phyloP scores from a whole-genome alignment of 2,329 filamentous ascomycete genomes.

The Aspergillus niger region DNA sequence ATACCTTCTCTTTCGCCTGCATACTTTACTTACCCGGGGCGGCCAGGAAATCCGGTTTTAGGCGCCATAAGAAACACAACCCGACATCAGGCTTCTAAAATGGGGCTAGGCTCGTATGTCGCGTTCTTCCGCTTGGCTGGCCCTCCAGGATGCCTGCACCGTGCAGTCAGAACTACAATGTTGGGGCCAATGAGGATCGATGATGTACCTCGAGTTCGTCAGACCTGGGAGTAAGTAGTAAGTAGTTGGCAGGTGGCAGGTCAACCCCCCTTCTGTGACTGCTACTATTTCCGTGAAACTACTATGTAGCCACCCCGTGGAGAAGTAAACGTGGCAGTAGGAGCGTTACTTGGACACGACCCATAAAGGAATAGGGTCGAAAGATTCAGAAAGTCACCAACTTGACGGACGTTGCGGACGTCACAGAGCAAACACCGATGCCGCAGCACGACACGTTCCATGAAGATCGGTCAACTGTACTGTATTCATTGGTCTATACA shows the following conservation, averaged over 20 bases:
- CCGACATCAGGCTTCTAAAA: slow-evolving; percentile 6
- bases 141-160: neutral
- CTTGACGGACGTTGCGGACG: neutral
- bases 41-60: slow-evolving; percentile 6
- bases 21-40: neutral
- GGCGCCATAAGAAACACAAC: slow-evolving; percentile 8
- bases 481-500: neutral
- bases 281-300: neutral
- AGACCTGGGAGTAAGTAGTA: neutral
- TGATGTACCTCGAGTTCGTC: neutral
- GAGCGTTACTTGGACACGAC: neutral
- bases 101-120: slow-evolving; percentile 4
- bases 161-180: slow-evolving; percentile 9
- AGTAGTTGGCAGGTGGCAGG: neutral
- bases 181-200: neutral
- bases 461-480: neutral
- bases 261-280: neutral
- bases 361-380: slow-evolving; percentile 2
- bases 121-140: slow-evolving; percentile 11
- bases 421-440: slow-evolving; percentile 4
- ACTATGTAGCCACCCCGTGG: neutral
- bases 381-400: neutral
- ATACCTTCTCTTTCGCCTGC: neutral
- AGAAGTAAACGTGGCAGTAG: slow-evolving; percentile 8
- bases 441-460: neutral